Base-by-base conservation (phyloP, 1,284 basidiomycete species). In the Cutaneotrichosporon cutaneum region DNA sequence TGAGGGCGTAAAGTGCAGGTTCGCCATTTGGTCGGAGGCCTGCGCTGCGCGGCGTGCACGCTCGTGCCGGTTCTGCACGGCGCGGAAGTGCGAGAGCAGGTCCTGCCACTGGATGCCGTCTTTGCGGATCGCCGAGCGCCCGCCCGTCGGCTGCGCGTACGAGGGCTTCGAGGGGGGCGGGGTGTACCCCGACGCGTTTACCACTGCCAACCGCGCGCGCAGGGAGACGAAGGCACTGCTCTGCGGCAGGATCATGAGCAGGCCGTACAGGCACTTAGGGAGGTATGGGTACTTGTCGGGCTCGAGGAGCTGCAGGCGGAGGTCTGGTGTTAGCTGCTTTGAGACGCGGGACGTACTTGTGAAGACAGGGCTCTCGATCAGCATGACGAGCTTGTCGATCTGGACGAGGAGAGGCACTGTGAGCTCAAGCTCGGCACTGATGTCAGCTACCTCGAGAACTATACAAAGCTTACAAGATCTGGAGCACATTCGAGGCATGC, bases 301-400 rank as follows among this genome's bases (percentile, higher is more conserved):
- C 76, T 99, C 96, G 47, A 99, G 85, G 7, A 99, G 85, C 79
- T 99, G 96, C 4, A 99, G 82, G 18, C 95, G 90, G n/a, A 99
- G 85, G 75, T 95, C 93, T 95, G 50, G 26, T 1, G 36, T 57
- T 18, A 50, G 55, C 3, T 4, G 22, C 9, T n/a, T 36, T 7
- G 33, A 24, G 18, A 22, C 21, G 51, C 0, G 10, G 24, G 13
- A 80, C 85, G 70, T 71, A 93, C 94, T 94, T 45, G 95, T 99
- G 76, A 99, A 99, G 8, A 99, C 94, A 0, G 96, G 96, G 6
- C 92, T 94, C 78, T 99, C 96, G 63, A 99, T 94, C 9, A 99
- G 83, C 79, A 99, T 95, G 14, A 99, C 95, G 7, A 99, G 86
- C 77, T 98, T 98, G 81, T 99, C 96, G 36, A 99, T 89, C 74